Percentiles rank a stretch among this genome's conserved stretches.
Conservation (phyloP, 2,329 filamentous ascomycete genomes). For the Trichophyton simii region DNA sequence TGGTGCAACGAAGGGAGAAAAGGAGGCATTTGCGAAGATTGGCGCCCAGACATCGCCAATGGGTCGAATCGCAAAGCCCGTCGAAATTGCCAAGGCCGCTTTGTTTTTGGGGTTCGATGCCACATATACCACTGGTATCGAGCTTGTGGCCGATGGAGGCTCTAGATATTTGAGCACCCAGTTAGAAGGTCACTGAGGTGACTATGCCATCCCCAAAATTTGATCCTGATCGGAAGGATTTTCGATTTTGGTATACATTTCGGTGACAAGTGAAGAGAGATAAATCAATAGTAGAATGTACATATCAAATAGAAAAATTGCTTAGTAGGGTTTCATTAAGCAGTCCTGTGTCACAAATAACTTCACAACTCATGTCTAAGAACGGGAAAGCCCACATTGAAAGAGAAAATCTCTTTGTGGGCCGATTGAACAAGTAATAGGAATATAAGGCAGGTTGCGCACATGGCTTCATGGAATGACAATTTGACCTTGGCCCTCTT, state of each 20-base stretch:
- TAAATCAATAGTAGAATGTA: neutral
- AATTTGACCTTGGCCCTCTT: neutral
- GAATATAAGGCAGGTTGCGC: neutral
- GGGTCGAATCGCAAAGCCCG: constrained; percentile 7
- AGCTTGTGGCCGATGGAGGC: constrained; percentile 11
- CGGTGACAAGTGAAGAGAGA: neutral
- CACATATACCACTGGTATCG: constrained; percentile 12
- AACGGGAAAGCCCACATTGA: neutral
- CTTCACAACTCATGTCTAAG: no score
- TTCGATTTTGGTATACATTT: neutral
- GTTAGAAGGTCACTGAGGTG: neutral
- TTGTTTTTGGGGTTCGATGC: constrained; percentile 12
- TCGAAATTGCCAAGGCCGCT: constrained; percentile 12
- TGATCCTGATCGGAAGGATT: neutral
- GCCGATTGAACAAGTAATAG: neutral
- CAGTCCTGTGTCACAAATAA: no score
- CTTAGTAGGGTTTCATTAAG: neutral
- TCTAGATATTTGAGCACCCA: constrained; percentile 6
- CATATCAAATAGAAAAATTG: neutral
- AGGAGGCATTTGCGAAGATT: neutral
- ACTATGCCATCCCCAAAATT: neutral
- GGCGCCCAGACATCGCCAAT: constrained; percentile 7
- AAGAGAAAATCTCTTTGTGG: no score
- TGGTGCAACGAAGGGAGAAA: constrained; percentile 4
- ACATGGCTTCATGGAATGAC: neutral